Percentiles rank a stretch among this genome's conserved stretches.
Conservation (phyloP, 352 stramenopile genomes). For the Phytophthora cactorum region DNA sequence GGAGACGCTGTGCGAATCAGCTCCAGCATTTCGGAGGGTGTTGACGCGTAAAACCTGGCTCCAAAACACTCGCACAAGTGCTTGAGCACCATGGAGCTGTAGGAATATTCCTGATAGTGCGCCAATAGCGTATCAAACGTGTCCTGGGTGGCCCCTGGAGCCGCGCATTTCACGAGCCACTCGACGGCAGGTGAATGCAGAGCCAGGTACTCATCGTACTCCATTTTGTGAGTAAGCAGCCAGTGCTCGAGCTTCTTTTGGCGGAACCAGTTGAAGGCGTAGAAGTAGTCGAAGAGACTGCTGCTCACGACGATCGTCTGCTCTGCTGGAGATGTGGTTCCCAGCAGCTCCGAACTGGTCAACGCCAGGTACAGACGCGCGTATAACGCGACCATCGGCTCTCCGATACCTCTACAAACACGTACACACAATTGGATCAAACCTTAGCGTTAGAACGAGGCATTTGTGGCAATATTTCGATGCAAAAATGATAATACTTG, state of each 20-base stretch:
- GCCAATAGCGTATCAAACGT: conserved; percentile 73
- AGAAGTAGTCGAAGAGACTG: conserved; percentile 91
- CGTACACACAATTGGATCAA: conserved; percentile 4
- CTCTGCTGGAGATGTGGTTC: conserved; percentile 41
- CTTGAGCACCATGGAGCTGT: conserved; percentile 91
- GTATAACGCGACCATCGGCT: conserved; percentile 90
- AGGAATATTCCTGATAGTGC: conserved; percentile 85
- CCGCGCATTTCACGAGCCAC: conserved; percentile 85
- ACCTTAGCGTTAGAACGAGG: conserved; percentile 13
- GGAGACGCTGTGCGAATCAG: conserved; percentile 68
- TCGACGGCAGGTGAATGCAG: conserved; percentile 88
- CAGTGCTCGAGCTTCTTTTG: conserved; percentile 58
- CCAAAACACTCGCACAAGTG: conserved; percentile 85
- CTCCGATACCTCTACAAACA: conserved; percentile 74
- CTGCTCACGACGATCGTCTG: conserved; percentile 54
- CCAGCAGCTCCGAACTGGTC: conserved; percentile 65
- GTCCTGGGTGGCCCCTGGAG: conserved; percentile 43
- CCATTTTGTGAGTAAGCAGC: conserved; percentile 61
- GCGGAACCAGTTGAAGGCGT: conserved; percentile 80
- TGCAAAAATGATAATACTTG: conserved; percentile 53
- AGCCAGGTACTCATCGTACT: conserved; percentile 66
- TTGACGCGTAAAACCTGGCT: conserved; percentile 58
- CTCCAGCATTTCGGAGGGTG: conserved; percentile 64
- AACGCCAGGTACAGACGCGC: conserved; percentile 85
- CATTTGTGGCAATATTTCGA: conserved; percentile 16